Evolutionary conservation across 1,284 basidiomycete species (phyloP).

Genomic region (Irpex sp.): DNA sequence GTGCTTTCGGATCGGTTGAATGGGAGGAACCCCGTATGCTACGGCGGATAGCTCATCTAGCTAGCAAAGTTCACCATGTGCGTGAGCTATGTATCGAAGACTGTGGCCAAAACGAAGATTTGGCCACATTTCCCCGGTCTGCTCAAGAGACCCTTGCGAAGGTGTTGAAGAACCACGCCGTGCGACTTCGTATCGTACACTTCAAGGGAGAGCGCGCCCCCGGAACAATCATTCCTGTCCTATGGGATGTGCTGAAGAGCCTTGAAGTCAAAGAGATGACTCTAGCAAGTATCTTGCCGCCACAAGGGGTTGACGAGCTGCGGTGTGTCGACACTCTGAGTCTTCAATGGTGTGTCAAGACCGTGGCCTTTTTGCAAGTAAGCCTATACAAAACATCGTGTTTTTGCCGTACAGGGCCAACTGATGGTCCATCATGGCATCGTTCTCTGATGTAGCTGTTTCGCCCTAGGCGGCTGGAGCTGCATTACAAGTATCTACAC

Average conservation of each 20-base stretch:
- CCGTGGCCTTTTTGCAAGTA: background rate
- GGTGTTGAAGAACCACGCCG: background rate
- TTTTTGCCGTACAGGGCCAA: background rate
- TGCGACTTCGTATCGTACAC: background rate
- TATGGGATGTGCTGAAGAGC: background rate
- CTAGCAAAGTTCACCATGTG: background rate
- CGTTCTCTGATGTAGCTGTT: background rate
- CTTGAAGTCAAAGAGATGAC: background rate
- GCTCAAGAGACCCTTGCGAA: background rate
- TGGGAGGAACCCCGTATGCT: background rate
- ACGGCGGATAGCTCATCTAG: background rate
- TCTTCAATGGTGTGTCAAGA: background rate
- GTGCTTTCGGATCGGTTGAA: background rate
- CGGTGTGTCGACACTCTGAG: background rate
- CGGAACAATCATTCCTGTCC: background rate
- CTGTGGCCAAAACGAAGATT: background rate
- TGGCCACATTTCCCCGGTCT: background rate
- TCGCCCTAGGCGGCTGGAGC: background rate
- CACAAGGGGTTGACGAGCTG: background rate
- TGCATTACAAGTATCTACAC: background rate
- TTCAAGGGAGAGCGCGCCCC: background rate
- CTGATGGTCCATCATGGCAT: background rate
- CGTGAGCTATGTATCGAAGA: background rate
- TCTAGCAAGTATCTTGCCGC: background rate
- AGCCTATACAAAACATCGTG: background rate